A percentile compares a stretch with the other conserved stretches of the same genome.
Evolutionary conservation across 352 stramenopile species (phyloP).

Genomic region (Pythium chondricola): DNA sequence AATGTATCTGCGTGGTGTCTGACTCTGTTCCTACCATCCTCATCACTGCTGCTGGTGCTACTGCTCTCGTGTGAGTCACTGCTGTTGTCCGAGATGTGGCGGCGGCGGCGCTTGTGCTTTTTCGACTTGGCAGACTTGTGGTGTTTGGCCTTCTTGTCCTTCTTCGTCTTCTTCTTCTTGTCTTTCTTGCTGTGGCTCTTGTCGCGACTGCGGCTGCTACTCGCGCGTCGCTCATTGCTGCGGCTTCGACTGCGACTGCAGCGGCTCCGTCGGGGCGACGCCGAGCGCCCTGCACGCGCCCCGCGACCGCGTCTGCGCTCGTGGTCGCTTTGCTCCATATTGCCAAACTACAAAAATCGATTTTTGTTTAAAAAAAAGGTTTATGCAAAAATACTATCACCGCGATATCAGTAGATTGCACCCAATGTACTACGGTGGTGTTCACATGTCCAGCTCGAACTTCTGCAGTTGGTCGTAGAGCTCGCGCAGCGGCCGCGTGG

Average conservation of each 20-base stretch:
- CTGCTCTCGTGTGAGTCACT: background rate
- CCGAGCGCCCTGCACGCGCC: no score
- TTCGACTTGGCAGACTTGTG: constrained; percentile 1
- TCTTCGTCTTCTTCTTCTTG: constrained; percentile 25
- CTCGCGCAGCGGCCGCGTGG: constrained; percentile 66
- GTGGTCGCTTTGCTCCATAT: constrained; percentile 1
- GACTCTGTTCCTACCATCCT: constrained; percentile 1
- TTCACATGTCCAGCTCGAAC: constrained; percentile 41
- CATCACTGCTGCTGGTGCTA: background rate
- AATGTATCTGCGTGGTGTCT: background rate
- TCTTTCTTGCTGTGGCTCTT: constrained; percentile 24
- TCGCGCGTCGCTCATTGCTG: no score
- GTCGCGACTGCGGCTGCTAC: constrained; percentile 20
- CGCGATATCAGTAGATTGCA: no score
- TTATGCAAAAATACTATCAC: no score
- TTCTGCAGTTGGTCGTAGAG: constrained; percentile 77
- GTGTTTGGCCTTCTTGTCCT: constrained; percentile 19
- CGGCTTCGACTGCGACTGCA: no score
- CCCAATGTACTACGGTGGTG: no score
- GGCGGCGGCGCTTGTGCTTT: background rate
- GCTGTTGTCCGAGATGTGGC: background rate
- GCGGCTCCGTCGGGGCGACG: no score
- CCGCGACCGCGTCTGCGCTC: background rate
- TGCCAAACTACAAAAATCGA: no score
- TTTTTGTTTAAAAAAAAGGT: no score